Evolutionary conservation across 345 rosid genomes (phyloP).

Genomic region (Ceriops decandra): DNA sequence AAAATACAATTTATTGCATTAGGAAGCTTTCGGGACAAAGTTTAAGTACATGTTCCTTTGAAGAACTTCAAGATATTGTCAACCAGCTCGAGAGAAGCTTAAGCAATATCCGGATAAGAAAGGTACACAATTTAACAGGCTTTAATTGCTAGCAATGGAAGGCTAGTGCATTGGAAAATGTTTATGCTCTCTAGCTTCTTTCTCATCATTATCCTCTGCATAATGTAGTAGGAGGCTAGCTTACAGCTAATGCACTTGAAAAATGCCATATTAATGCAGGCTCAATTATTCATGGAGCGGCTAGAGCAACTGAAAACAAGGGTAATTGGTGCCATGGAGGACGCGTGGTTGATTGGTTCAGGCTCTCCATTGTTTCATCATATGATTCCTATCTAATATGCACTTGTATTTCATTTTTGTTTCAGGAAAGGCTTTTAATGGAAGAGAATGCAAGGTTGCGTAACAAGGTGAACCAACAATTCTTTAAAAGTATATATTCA

Average conservation of each 20-base stretch:
- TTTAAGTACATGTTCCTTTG: slow-evolving; percentile 37
- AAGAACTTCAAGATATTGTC: slow-evolving; percentile 43
- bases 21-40: slow-evolving; percentile 58
- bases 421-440: slow-evolving; percentile 46
- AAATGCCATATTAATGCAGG: slow-evolving; percentile 22
- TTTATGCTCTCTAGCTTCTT: no score
- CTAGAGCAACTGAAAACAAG: slow-evolving; percentile 39
- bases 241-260: not conserved
- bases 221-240: no score
- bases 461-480: slow-evolving; percentile 28
- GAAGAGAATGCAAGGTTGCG: slow-evolving; percentile 44
- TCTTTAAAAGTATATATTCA: no score
- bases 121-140: slow-evolving; percentile 31
- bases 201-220: no score
- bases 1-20: slow-evolving; percentile 7
- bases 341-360: not conserved
- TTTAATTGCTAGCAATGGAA: no score
- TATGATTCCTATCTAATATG: not conserved
- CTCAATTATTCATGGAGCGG: slow-evolving; percentile 40
- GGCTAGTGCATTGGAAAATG: no score
- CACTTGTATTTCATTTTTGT: not conserved
- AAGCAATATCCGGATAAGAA: slow-evolving; percentile 46
- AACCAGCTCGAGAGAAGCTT: slow-evolving; percentile 49
- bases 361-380: not conserved
- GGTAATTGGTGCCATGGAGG: slow-evolving; percentile 22